phyloP scores from a whole-genome alignment of 148 eudicot genomes.

The Chenopodium album region DNA sequence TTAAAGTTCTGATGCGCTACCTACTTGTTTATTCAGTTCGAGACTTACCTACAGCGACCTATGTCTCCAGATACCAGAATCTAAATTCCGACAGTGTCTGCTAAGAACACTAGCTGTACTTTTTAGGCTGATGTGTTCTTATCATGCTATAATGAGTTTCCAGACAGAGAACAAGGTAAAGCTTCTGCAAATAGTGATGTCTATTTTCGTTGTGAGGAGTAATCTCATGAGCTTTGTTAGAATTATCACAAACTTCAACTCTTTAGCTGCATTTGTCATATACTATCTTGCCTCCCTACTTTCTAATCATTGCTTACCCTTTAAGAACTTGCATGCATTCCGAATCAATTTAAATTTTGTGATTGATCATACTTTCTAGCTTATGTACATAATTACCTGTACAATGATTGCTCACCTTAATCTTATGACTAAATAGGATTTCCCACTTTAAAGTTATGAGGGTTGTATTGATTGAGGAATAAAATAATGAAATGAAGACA shows the following conservation, averaged over 20 bases:
- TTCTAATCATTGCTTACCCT: background rate
- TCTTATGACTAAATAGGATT: background rate
- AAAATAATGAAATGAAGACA: too few species aligned
- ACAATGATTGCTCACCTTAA: background rate
- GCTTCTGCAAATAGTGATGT: background rate
- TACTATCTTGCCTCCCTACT: background rate
- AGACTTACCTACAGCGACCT: constrained; percentile 95
- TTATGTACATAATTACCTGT: background rate
- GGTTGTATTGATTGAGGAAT: too few species aligned
- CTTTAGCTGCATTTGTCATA: background rate
- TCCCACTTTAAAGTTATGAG: too few species aligned
- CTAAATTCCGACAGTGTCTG: constrained; percentile 86
- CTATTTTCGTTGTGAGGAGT: background rate
- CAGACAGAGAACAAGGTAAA: constrained; percentile 67
- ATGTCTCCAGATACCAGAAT: constrained; percentile 86
- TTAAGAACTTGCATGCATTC: background rate
- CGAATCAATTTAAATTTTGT: background rate
- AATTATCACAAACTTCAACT: background rate
- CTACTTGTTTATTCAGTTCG: constrained; percentile 40
- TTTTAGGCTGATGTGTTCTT: constrained; percentile 84
- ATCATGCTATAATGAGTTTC: constrained; percentile 81
- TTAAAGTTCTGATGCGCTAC: constrained; percentile 28
- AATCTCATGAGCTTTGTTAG: background rate
- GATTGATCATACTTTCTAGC: background rate
- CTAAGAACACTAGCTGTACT: constrained; percentile 71